Evolutionary conservation across 2,329 filamentous ascomycete genomes (phyloP).

Genomic region (Alternaria postmessia): DNA sequence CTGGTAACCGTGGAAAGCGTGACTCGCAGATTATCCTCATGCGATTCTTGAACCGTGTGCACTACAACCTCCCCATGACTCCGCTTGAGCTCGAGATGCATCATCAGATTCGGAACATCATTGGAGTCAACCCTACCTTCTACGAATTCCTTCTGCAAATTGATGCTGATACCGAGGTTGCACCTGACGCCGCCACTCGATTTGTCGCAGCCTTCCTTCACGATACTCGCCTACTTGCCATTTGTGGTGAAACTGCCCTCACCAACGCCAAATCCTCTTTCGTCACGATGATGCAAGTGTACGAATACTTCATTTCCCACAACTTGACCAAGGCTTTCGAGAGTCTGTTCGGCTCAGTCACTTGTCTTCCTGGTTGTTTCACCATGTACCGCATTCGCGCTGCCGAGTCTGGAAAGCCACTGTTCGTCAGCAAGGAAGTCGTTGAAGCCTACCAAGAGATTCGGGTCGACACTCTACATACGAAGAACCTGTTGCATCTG

Average conservation of each 20-base stretch:
- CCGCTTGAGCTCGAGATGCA: constrained; percentile 98
- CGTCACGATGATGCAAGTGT: constrained; percentile 99
- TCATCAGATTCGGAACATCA: constrained; percentile 98
- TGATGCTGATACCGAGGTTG: constrained; percentile 95
- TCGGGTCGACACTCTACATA: constrained; percentile 95
- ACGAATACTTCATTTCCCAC: constrained; percentile 99
- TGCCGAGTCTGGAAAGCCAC: constrained; percentile 90
- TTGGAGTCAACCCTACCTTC: constrained; percentile 97
- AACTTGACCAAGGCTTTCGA: constrained; percentile 97
- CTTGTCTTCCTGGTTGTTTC: constrained; percentile 98
- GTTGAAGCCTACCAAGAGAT: constrained; percentile 89
- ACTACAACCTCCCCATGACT: constrained; percentile 96
- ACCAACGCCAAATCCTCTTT: constrained; percentile 93
- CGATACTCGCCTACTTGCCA: constrained; percentile 90
- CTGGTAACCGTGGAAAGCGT: constrained; percentile 98
- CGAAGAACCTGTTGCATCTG: constrained; percentile 96
- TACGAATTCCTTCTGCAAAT: constrained; percentile 98
- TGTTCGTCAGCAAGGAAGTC: constrained; percentile 94
- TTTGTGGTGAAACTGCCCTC: constrained; percentile 93
- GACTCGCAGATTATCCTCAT: constrained; percentile 98
- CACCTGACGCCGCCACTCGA: constrained; percentile 85
- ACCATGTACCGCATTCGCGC: constrained; percentile 98
- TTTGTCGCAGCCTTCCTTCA: constrained; percentile 91
- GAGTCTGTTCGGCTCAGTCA: constrained; percentile 95
- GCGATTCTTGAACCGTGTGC: constrained; percentile 98